Base-by-base conservation (phyloP, 805 yeast species). In the Candida railenensis region DNA sequence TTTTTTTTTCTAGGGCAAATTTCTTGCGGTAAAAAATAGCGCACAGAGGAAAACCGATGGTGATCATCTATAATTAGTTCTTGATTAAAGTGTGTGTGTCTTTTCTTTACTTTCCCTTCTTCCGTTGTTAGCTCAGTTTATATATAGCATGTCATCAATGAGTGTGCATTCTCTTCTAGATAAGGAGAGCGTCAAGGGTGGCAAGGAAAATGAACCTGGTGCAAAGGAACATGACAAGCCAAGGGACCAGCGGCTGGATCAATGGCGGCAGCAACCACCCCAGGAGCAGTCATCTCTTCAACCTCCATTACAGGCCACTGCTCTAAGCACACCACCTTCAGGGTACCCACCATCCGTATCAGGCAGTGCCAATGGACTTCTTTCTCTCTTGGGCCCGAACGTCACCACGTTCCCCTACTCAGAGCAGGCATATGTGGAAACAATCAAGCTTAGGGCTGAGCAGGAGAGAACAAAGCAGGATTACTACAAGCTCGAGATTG, bases 391-490 rank as follows among this genome's bases (percentile, higher is more conserved):
- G 33, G 90, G 89, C 1, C 69, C 80, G 2, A 70, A 77, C 25
- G 68, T 80, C 12, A 57, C 71, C 5, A 61, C 67, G 32, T 81
- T 85, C 78, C 81, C 82, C 0, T 75, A 69, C 55, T 67, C 84
- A 5, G 86, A 85, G 45, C 70, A 73, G 7, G 76, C 89, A 2
- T 71, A 83, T 22, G 61, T 71, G 21, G 80, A 78, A 51, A 83
- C 89, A 0, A 64, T 89, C 33, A 73, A 74, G 30, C 73, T 85
- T 25, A 74, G 82, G 44, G 62, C 80, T 2, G 90, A 89, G 59
- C 92, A 86, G 58, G 97, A 91, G 61, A 74, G 77, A 38, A 85
- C 97, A 1, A 85, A 85, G 53, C 96, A 90, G 61, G 94, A 86
- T 53, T 83, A 73, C 54, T 85, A 86, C 60, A 77, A 76, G 45